These are phyloP conservation scores for Polytolypa hystricis DNA, from an alignment of 2,329 filamentous ascomycete genomes.

Conservation along the genomic window DNA sequence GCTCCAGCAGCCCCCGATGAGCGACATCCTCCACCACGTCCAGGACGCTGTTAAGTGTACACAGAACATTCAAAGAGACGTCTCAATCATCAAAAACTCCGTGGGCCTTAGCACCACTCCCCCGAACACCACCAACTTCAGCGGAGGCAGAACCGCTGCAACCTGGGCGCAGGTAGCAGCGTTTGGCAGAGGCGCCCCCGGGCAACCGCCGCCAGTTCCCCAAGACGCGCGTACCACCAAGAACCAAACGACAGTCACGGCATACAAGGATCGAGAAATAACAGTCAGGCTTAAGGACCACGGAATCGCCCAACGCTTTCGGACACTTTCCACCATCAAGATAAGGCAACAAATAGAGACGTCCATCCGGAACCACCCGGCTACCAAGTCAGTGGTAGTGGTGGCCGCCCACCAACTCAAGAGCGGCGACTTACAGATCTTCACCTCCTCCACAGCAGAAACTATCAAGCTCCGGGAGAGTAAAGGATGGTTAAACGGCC, in stretches of 20 bases:
- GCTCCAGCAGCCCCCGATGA: slow-evolving; percentile 2
- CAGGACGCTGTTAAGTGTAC: slow-evolving; percentile 4
- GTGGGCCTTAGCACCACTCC: slow-evolving; percentile 4
- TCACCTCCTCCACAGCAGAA: background rate
- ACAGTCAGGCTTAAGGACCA: slow-evolving; percentile 3
- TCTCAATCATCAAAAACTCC: slow-evolving; percentile 6
- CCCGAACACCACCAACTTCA: background rate
- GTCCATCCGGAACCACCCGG: background rate
- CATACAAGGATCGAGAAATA: slow-evolving; percentile 5
- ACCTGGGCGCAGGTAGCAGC: slow-evolving; percentile 1
- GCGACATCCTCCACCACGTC: slow-evolving; percentile 3
- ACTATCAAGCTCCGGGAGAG: background rate
- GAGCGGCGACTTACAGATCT: background rate
- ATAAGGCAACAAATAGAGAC: background rate
- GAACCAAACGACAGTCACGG: slow-evolving; percentile 1
- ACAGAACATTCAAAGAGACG: slow-evolving; percentile 5
- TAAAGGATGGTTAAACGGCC: background rate
- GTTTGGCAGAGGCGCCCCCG: background rate
- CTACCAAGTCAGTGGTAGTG: background rate
- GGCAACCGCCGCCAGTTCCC: background rate
- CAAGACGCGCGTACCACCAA: slow-evolving; percentile 2
- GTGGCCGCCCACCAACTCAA: slow-evolving; percentile 1
- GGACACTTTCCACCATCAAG: background rate
- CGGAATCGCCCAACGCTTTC: background rate
- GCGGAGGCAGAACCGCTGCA: background rate